These are phyloP conservation scores for Babesia ovata DNA, from an alignment of 169 alveolate species.

Conservation along the genomic window DNA sequence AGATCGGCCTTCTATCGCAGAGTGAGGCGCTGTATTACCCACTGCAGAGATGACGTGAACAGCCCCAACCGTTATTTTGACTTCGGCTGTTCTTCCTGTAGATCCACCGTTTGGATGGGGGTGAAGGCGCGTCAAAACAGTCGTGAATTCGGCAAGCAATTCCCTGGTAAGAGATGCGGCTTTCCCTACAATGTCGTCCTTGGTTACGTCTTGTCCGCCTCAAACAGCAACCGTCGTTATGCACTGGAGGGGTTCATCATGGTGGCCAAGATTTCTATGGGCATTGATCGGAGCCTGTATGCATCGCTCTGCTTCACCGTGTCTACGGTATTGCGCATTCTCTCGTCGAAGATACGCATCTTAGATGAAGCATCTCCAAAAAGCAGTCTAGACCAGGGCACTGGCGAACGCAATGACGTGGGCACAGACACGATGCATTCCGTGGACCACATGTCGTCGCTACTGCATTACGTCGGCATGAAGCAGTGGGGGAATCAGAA, in stretches of 20 bases:
- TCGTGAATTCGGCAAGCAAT: neutral
- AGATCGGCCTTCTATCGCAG: constrained; percentile 2
- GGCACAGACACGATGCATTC: neutral
- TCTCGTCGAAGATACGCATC: neutral
- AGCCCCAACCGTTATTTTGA: neutral
- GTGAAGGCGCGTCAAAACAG: neutral
- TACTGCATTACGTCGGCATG: constrained; percentile 11
- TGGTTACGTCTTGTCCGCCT: neutral
- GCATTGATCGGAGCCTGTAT: neutral
- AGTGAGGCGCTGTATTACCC: neutral
- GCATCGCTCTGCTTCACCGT: constrained; percentile 1
- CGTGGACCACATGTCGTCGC: neutral
- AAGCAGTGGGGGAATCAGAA: constrained; percentile 20
- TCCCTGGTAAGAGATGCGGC: neutral
- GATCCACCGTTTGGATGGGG: neutral
- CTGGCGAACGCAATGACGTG: neutral
- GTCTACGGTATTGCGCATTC: constrained; percentile 4
- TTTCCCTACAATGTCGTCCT: neutral
- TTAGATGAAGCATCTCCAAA: neutral
- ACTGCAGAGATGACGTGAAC: neutral
- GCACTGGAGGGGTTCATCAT: constrained; percentile 30
- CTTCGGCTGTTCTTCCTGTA: no score
- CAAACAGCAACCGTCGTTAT: constrained; percentile 3
- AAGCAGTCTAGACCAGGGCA: neutral
- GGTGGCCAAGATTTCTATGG: constrained; percentile 22